Conservation (phyloP, 192 early-diverging fungal genomes). For the Lobulomyces angularis region DNA sequence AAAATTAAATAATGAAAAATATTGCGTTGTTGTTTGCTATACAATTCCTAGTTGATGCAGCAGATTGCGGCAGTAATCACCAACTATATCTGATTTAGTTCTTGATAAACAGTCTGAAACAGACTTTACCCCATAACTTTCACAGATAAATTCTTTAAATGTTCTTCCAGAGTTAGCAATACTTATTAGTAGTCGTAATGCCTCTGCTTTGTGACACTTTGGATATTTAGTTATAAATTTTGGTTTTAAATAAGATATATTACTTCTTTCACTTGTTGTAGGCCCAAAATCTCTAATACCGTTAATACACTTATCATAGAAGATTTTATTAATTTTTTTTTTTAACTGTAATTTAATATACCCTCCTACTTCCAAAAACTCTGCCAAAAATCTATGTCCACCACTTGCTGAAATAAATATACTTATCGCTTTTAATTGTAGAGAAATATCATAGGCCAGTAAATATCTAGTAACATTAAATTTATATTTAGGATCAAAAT, state of each 20-base stretch:
- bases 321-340: no score
- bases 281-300: slow-evolving; percentile 40
- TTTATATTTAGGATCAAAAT: background rate
- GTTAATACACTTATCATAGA: slow-evolving; percentile 49
- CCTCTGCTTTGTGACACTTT: slow-evolving; percentile 42
- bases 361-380: slow-evolving; percentile 57
- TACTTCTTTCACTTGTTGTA: slow-evolving; percentile 47
- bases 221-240: background rate
- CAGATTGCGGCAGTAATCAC: slow-evolving; percentile 44
- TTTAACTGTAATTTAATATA: no score
- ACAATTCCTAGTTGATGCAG: slow-evolving; percentile 40
- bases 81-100: slow-evolving; percentile 40
- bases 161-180: slow-evolving; percentile 39
- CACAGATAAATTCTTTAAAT: slow-evolving; percentile 56
- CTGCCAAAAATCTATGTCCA: slow-evolving; percentile 43
- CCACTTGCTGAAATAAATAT: slow-evolving; percentile 45
- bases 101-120: slow-evolving; percentile 44
- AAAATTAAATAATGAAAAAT: slow-evolving; percentile 3
- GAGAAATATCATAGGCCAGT: slow-evolving; percentile 30
- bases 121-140: slow-evolving; percentile 46
- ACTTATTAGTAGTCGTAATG: slow-evolving; percentile 29
- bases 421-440: slow-evolving; percentile 39
- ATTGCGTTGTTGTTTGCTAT: background rate
- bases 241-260: background rate
- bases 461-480: slow-evolving; percentile 21